phyloP scores from a whole-genome alignment of 129 eudicot species.

The Tagetes patula region DNA sequence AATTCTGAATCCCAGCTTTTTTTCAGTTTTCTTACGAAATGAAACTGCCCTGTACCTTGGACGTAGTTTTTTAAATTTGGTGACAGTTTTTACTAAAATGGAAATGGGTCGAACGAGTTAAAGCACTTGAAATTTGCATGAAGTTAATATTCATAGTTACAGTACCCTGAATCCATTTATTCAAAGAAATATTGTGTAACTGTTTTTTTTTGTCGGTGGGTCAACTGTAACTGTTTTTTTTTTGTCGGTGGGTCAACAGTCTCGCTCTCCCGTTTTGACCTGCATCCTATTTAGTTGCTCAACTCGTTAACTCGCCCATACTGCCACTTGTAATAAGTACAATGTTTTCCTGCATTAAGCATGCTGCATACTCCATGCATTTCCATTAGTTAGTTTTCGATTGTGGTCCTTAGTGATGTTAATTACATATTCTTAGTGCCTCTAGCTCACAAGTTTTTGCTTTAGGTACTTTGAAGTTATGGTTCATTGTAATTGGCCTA shows the following conservation, averaged over 20 bases:
- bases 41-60: constrained; percentile 15
- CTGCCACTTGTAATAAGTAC: background rate
- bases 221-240: background rate
- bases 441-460: background rate
- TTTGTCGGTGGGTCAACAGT: background rate
- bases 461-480: background rate
- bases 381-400: background rate
- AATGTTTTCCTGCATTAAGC: background rate
- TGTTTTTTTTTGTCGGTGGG: too few species aligned
- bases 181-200: background rate
- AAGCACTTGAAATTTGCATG: background rate
- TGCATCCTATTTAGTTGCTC: background rate
- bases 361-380: background rate
- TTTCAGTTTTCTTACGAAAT: constrained; percentile 14
- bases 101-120: background rate
- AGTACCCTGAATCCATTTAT: background rate
- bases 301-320: background rate
- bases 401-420: background rate
- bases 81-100: background rate
- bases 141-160: background rate
- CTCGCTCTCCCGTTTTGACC: background rate
- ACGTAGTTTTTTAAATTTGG: constrained; percentile 15
- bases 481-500: background rate
- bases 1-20: constrained; percentile 11
- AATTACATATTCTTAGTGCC: background rate